phyloP scores from a whole-genome alignment of 1,284 basidiomycete species.

The Takashimella koratensis region DNA sequence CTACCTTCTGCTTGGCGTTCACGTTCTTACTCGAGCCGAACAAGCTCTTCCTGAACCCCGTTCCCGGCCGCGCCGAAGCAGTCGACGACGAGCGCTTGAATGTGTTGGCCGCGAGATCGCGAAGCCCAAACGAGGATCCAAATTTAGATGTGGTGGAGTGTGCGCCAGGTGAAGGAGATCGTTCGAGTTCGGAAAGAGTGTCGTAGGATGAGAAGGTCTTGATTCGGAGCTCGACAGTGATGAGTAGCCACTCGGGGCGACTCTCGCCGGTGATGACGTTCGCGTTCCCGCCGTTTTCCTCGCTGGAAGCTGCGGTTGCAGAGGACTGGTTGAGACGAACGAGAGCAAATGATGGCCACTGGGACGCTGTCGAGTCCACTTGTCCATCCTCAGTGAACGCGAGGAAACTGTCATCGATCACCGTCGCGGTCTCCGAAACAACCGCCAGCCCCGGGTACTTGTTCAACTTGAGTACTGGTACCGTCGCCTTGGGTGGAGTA shows the following conservation, averaged over 20 bases:
- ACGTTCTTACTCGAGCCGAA: slow-evolving; percentile 3
- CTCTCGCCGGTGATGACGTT: slow-evolving; percentile 6
- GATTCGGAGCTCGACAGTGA: slow-evolving; percentile 19
- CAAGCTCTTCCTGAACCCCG: slow-evolving; percentile 7
- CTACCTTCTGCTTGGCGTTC: background rate
- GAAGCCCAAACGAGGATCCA: slow-evolving; percentile 19
- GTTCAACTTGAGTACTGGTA: background rate
- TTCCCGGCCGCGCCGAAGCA: background rate
- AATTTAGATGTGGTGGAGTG: slow-evolving; percentile 18
- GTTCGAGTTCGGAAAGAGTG: slow-evolving; percentile 1
- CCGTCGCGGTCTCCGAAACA: slow-evolving; percentile 22
- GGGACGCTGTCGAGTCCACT: slow-evolving; percentile 19
- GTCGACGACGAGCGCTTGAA: slow-evolving; percentile 24
- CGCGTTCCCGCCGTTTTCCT: slow-evolving; percentile 1
- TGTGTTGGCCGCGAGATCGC: slow-evolving; percentile 19
- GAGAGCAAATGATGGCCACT: slow-evolving; percentile 37
- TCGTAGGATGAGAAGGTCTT: background rate
- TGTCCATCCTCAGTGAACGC: slow-evolving; percentile 38
- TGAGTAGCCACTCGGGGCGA: slow-evolving; percentile 26
- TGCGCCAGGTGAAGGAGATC: slow-evolving; percentile 19
- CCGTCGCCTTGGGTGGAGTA: background rate
- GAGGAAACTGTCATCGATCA: slow-evolving; percentile 39
- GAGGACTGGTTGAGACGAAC: slow-evolving; percentile 22
- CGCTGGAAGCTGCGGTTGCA: background rate
- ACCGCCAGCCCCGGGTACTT: slow-evolving; percentile 1